Evolutionary conservation across 108 stramenopile species (phyloP), one percentile per base, ranked within the genome.

Genomic region (Nitzschia sp.): DNA sequence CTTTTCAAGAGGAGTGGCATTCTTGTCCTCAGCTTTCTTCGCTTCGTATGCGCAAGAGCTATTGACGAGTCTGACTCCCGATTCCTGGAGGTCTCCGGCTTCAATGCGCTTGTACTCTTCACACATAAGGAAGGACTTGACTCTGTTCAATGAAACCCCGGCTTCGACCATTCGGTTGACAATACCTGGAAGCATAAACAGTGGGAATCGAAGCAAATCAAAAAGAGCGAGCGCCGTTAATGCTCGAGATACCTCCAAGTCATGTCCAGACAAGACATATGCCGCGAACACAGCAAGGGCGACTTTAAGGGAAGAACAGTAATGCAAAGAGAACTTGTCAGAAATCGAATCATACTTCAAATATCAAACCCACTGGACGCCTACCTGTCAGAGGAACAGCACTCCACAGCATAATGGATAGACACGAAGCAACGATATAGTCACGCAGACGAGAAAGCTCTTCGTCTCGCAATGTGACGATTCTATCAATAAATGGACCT

Each of bases 131-230:
- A 97, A 97, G 42, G 77, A 77, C 11, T 66, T 50, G 7, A 99
- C 71, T 15, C 97, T 80, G 22, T 78, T 63, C 51, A 96, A 59
- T 12, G 94, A 93, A 17, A 99, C 86, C 6, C 72, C 66, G 3
- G 97, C 97, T 67, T 99, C 98, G 7, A 97, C 91, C 48, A 96
- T 80, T n/a, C 86, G 84, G 63, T 96, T 95, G 67, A 99, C 83
- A 22, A 97, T 55, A 91, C 90, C 44, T 85, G 87, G 98, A 3
- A 97, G 69, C 83, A 97, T 93, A 53, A 95, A 82, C 34, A 99
- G 86, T 5, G 99, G 99, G 79, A 99, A 98, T 20, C 97, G 88
- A 14, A 99, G 86, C 19, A 97, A 78, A 53, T 97, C 92, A 70
- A 99, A 97, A 19, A 98, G 77, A 0, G 96, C 85, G 20, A 99